Percentiles rank a stretch among this genome's conserved stretches.
These are phyloP conservation scores for Cercospora zeae-maydis DNA, from an alignment of 2,329 filamentous ascomycete genomes.

Conservation along the genomic window DNA sequence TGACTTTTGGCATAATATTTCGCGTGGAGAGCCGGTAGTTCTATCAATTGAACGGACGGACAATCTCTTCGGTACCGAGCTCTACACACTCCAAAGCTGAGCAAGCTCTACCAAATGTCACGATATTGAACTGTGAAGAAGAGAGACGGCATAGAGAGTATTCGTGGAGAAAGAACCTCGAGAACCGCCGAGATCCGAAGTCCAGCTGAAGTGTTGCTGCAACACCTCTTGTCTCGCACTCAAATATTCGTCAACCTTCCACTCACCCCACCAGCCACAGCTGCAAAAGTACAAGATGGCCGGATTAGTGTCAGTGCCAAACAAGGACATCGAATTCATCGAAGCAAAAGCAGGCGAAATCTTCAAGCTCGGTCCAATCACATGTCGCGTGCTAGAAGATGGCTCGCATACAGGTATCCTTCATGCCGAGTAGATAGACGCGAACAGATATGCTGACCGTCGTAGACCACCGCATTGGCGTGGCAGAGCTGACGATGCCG, in stretches of 20 bases:
- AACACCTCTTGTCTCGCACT: background rate
- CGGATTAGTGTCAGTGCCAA: slow-evolving; percentile 38
- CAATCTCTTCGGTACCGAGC: background rate
- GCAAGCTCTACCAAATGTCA: background rate
- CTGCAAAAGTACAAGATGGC: slow-evolving; percentile 14
- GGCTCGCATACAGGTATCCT: slow-evolving; percentile 47
- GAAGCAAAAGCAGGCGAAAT: slow-evolving; percentile 49
- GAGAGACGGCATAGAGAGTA: background rate
- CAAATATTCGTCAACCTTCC: background rate
- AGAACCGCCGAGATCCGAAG: background rate
- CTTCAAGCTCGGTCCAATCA: slow-evolving; percentile 49
- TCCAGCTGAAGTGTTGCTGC: background rate
- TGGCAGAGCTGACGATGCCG: slow-evolving; percentile 49
- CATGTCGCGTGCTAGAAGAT: slow-evolving; percentile 52
- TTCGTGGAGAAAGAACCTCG: background rate
- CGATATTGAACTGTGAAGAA: background rate
- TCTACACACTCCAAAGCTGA: background rate
- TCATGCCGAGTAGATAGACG: slow-evolving; percentile 3
- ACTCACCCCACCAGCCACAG: background rate
- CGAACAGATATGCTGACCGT: background rate
- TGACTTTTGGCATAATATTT: background rate
- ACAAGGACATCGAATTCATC: slow-evolving; percentile 48
- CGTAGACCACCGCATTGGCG: slow-evolving; percentile 48
- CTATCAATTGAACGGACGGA: background rate
- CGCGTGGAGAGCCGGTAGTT: background rate